Evolutionary conservation across 805 yeast genomes (phyloP), one percentile per base, ranked within the genome.

Genomic region (Ogataea populi-albae): DNA sequence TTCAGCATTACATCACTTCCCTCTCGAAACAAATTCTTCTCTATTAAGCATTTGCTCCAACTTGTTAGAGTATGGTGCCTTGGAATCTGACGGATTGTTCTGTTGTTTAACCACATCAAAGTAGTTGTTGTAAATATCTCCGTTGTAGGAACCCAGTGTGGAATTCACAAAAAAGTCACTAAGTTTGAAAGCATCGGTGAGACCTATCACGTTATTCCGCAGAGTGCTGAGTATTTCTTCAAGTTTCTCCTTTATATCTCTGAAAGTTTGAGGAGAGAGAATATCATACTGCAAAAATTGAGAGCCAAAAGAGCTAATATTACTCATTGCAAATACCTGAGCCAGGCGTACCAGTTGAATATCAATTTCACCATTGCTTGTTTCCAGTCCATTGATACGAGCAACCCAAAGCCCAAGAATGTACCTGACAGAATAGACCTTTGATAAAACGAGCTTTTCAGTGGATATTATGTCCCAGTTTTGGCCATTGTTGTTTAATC

Each of bases 91-190:
- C 12, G 79, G 76, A 38, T 78, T 77, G 52, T 75, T 76, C 30
- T 54, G 50, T 6, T 40, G 40, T 49, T 71, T 69, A 40, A 81
- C 81, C 37, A 68, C 65, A 17, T 54, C 63, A 55, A 81, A 81
- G 65, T 87, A 87, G 59, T 84, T 79, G 54, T 79, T 79, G 65
- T 87, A 88, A 38, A 86, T 79, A 58, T 88, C 81, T 40, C 96
- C 96, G 50, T 84, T 79, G 61, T 73, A 81, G 38, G 69, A 71
- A 30, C 96, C 97, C 39, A 88, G 73, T 4, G 93, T 80, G 0
- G 96, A 79, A 59, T 87, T 85, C 54, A 88, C 71, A 65, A 83
- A 75, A 57, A 73, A 81, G 63, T 88, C 96, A 26, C 86, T 77
- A 45, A 83, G 71, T 61, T 82, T 77, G 69, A 88, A 88, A 1